Conservation (phyloP, 805 yeast genomes). For the Tetrapisispora arboricola region DNA sequence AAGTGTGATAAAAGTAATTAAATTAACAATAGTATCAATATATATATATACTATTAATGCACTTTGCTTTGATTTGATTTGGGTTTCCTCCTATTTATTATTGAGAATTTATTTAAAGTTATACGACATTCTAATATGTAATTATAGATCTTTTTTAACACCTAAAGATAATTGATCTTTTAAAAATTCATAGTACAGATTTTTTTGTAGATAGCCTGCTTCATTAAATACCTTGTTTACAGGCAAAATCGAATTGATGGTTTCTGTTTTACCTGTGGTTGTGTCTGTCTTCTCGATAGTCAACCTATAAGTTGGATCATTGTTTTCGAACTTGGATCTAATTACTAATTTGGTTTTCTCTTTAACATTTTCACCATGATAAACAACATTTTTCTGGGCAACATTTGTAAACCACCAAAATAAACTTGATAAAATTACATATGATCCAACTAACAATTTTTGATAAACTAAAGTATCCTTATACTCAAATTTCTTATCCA, state of each 20-base stretch:
- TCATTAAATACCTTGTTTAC: constrained; percentile 30
- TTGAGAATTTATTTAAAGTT: not conserved
- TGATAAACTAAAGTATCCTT: constrained; percentile 35
- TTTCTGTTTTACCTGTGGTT: constrained; percentile 8
- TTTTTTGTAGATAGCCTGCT: constrained; percentile 36
- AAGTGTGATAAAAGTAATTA: no score
- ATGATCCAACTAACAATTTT: constrained; percentile 31
- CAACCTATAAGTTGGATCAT: constrained; percentile 35
- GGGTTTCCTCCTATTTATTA: no score
- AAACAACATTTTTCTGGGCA: constrained; percentile 35
- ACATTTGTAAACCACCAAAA: constrained; percentile 31
- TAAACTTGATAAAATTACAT: constrained; percentile 31
- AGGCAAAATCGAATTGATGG: constrained; percentile 14
- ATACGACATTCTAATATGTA: not conserved
- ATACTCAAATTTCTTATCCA: constrained; percentile 42
- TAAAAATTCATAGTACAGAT: constrained; percentile 32
- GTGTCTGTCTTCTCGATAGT: constrained; percentile 15
- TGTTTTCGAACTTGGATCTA: constrained; percentile 30
- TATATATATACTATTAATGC: no score
- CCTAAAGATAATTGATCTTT: constrained; percentile 18
- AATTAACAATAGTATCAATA: no score
- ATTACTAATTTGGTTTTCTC: constrained; percentile 22
- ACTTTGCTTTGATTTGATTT: no score
- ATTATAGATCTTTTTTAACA: constrained; percentile 1
- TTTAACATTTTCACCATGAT: constrained; percentile 32